These are phyloP conservation scores for Auriscalpium orientale DNA, from an alignment of 768 basidiomycete genomes.

Conservation along the genomic window DNA sequence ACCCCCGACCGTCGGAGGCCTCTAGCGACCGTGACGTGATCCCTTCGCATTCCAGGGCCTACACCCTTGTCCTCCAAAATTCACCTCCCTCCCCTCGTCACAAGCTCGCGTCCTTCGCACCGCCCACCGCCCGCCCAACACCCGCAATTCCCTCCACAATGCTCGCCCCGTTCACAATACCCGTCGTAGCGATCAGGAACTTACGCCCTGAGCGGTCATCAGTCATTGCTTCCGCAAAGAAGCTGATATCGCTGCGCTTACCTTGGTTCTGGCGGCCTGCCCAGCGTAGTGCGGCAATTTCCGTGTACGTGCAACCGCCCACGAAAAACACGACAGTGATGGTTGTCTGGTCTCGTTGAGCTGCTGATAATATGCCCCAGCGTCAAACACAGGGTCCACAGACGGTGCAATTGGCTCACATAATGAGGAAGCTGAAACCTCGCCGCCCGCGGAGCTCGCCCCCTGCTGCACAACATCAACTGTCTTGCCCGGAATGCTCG, in stretches of 20 bases:
- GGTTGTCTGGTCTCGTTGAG: conserved; percentile 46
- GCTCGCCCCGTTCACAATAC: conserved; percentile 75
- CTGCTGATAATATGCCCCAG: neutral
- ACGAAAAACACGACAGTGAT: conserved; percentile 95
- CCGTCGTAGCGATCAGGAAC: conserved; percentile 87
- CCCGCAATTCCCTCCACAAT: conserved; percentile 64
- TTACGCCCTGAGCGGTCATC: conserved; percentile 53
- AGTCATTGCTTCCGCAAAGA: neutral
- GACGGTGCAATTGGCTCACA: conserved; percentile 24
- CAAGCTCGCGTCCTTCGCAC: conserved; percentile 37
- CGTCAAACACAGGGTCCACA: neutral
- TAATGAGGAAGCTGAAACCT: conserved; percentile 22
- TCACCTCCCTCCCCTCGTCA: conserved; percentile 15
- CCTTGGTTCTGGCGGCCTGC: conserved; percentile 81
- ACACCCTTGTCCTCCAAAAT: too few relatives aligned
- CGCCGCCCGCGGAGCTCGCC: conserved; percentile 21
- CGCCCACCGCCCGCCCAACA: conserved; percentile 25
- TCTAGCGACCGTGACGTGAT: too few relatives aligned
- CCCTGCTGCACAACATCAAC: conserved; percentile 64
- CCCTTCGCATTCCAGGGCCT: too few relatives aligned
- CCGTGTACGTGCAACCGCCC: conserved; percentile 95
- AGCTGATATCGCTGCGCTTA: conserved; percentile 20
- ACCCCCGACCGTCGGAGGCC: too few relatives aligned
- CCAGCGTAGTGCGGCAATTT: conserved; percentile 93
- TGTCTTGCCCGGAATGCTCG: conserved; percentile 75